Evolutionary conservation across 331 rosid genomes (phyloP), one percentile per base, ranked within the genome.

Genomic region (Pyracantha coccinea): DNA sequence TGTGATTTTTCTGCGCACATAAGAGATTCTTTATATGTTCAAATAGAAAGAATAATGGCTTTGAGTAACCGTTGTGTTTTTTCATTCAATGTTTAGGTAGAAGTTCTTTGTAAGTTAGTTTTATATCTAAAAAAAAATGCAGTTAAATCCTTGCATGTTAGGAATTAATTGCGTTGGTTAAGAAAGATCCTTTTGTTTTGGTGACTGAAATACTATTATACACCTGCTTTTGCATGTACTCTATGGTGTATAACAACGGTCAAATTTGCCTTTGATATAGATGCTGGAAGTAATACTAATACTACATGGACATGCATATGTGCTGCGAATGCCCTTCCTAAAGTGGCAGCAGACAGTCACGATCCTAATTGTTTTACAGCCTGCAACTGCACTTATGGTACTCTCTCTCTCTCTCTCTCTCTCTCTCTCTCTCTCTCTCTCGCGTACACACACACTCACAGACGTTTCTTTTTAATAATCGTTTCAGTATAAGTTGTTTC

Each of bases 361-460:
- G 78, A 83, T 76, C 63, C 84, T 20, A 69, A 76, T 68, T 95
- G 97, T 81, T 95, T 92, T 82, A 57, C 84, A 15, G 87, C 92
- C 83, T 95, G 99, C 90, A 90, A 86, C 78, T 95, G 98, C 82
- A 77, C 86, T 67, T 90, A 82, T 78, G 99, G 99, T 91, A 87
- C 83, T 72, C 63, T 8, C 68, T 75, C 71, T 73, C 71, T 41
- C 25, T 74, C 52, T 77, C 74, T 29, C 77, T 76, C 69, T 79
- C 75, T 71, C 64, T 1, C 35, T 33, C 41, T 35, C 44, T 35
- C 44, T 35, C 44, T 6, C 35, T 5, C 3, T 2, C 33, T 1
- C 33, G 33, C 5, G 2, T 25, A 25, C 19, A 35, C 12, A 35
- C 44, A 10, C 45, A 50, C 55, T 0, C 55, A 17, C 55, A 50